These are phyloP conservation scores for Mimosa pudica DNA, from an alignment of 306 rosid genomes.

Conservation along the genomic window DNA sequence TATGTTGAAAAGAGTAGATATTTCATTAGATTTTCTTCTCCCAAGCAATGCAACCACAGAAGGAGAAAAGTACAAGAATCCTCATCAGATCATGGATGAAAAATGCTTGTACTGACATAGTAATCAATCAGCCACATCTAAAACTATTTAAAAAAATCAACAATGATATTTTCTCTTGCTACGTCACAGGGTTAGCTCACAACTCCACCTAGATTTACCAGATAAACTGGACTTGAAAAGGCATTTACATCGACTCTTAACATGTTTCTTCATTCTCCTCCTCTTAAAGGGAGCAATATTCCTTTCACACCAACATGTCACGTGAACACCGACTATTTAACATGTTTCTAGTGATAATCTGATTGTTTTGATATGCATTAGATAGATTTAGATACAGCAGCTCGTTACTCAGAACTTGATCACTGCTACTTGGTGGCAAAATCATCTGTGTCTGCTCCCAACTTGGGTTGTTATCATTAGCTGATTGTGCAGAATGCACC, in stretches of 20 bases:
- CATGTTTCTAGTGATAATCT: not conserved
- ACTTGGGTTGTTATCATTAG: constrained; percentile 12
- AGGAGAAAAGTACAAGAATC: not conserved
- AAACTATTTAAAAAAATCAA: not conserved
- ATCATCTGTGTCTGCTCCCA: not conserved
- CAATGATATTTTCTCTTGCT: not conserved
- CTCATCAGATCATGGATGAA: not conserved
- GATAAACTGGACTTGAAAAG: not conserved
- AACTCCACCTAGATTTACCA: not conserved
- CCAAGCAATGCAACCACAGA: no score
- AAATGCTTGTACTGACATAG: not conserved
- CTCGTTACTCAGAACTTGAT: not conserved
- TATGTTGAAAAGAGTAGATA: no score
- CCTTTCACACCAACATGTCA: no score
- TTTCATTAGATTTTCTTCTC: no score
- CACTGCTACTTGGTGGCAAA: not conserved
- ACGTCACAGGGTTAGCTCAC: not conserved
- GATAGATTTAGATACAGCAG: constrained; percentile 8
- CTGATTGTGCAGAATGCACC: constrained; percentile 14
- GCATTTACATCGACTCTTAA: constrained; percentile 15
- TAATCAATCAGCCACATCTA: not conserved
- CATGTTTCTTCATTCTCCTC: not conserved
- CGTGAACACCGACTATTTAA: not conserved
- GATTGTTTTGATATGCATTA: constrained; percentile 7
- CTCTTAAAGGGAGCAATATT: no score